These are phyloP conservation scores for Sphaerulina musiva DNA, from an alignment of 2,329 filamentous ascomycete species.

Conservation along the genomic window DNA sequence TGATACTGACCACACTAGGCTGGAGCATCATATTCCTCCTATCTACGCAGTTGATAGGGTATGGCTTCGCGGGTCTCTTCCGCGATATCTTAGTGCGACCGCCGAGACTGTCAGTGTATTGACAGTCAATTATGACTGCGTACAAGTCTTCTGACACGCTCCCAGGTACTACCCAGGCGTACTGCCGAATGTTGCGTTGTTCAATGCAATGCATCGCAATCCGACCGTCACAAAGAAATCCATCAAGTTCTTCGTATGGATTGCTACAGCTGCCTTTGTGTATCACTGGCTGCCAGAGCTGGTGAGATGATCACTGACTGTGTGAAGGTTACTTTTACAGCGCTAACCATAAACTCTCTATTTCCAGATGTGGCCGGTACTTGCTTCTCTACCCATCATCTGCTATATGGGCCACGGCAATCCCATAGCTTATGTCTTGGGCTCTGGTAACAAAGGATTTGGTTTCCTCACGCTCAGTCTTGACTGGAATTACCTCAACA, in stretches of 20 bases:
- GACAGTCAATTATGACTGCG: no score
- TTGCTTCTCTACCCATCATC: constrained; percentile 26
- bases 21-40: constrained; percentile 17
- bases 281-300: constrained; percentile 32
- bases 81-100: constrained; percentile 74
- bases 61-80: constrained; percentile 75
- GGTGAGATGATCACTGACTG: neutral
- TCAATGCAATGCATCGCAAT: constrained; percentile 19
- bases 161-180: constrained; percentile 52
- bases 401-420: constrained; percentile 33
- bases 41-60: constrained; percentile 50
- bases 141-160: neutral
- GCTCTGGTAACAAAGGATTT: constrained; percentile 30
- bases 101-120: constrained; percentile 65
- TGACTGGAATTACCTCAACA: constrained; percentile 27
- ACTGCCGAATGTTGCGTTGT: constrained; percentile 12
- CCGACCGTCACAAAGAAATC: constrained; percentile 12
- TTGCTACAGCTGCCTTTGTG: constrained; percentile 23
- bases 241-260: constrained; percentile 10
- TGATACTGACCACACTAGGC: neutral
- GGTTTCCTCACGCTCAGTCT: constrained; percentile 30
- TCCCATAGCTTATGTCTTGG: constrained; percentile 31
- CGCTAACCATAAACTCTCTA: neutral
- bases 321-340: neutral
- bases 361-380: constrained; percentile 28